phyloP scores from a whole-genome alignment of 2,329 filamentous ascomycete genomes.

The Amylocarpus encephaloides region DNA sequence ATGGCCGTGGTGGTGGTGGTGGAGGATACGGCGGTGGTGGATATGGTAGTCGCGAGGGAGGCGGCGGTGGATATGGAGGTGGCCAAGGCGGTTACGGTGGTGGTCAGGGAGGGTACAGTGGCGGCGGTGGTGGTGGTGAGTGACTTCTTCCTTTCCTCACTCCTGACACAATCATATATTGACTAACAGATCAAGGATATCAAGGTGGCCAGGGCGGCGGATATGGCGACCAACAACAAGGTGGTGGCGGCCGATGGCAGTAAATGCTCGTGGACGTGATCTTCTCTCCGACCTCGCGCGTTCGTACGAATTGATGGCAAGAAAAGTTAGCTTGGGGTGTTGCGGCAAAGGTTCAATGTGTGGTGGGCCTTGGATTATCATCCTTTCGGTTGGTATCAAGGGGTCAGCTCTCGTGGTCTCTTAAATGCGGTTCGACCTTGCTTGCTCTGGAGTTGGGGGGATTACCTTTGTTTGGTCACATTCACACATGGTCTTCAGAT shows the following conservation, averaged over 20 bases:
- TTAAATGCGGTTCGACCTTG: constrained; percentile 29
- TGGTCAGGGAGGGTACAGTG: constrained; percentile 15
- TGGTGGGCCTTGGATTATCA: constrained; percentile 20
- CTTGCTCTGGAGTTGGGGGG: constrained; percentile 32
- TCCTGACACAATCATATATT: constrained; percentile 7
- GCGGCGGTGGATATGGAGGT: constrained; percentile 25
- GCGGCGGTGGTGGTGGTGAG: constrained; percentile 34
- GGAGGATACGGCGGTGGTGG: constrained; percentile 50
- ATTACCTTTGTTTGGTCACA: constrained; percentile 25
- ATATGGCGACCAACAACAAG: constrained; percentile 25
- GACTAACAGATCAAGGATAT: constrained; percentile 22
- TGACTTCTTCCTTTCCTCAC: not conserved
- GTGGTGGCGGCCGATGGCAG: constrained; percentile 23
- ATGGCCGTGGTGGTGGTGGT: constrained; percentile 35
- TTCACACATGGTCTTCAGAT: constrained; percentile 23
- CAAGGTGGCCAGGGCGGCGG: constrained; percentile 21
- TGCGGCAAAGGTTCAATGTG: constrained; percentile 31
- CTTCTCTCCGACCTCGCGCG: constrained; percentile 26
- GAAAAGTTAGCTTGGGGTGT: constrained; percentile 30
- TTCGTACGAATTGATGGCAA: constrained; percentile 25
- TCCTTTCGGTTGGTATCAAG: constrained; percentile 19
- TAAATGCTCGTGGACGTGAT: constrained; percentile 19
- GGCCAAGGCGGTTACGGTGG: constrained; percentile 30
- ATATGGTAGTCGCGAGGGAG: constrained; percentile 38
- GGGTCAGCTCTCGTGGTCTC: constrained; percentile 28